Base-by-base conservation (phyloP, 768 basidiomycete species). In the Nevesoporus exiguus region DNA sequence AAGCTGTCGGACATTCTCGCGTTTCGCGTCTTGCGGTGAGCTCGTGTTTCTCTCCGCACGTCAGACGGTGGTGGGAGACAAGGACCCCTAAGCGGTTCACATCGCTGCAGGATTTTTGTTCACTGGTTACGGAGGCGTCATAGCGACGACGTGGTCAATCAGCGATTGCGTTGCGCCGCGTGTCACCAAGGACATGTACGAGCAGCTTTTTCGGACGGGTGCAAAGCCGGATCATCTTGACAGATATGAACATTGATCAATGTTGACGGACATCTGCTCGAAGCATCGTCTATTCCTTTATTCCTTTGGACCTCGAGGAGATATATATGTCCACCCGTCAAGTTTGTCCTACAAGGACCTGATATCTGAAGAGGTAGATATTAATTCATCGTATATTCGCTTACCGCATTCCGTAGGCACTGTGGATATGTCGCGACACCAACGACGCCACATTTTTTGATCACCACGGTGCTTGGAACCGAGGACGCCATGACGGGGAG, bases 1-100 rank as follows among this genome's bases (percentile, higher is more conserved):
- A 48, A 45, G 7, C n/a, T 55, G 3, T 42, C 52, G 0, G 39
- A 47, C n/a, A 47, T 39, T 8, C 24, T 47, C 3, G 15, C 33
- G 6, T 17, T 36, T 50, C 53, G 3, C 41, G 47, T 27, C 60
- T 34, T 70, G n/a, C 39, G 65, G 43, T 36, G 51, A 67, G 39
- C 65, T 79, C 31, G 77, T 71, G 0, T 74, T 76, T 55, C 71
- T 79, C 10, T 77, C 77, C 11, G 78, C 27, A 3, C 79, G 76
- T 58, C 70, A 79, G 52, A 78, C 74, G 6, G 73, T 74, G 2
- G 67, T 58, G 42, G 75, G 75, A 2, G 64, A 68, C 31, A 40
- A 59, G 69, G 74, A 33, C 33, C 33, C 13, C 17, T 74, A 77
- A 39, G 68, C 66, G 1, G 56, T 77, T 13, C 77, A 79, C 62